Base-by-base conservation (phyloP, 2,329 filamentous ascomycete genomes). In the Exophiala sideris region DNA sequence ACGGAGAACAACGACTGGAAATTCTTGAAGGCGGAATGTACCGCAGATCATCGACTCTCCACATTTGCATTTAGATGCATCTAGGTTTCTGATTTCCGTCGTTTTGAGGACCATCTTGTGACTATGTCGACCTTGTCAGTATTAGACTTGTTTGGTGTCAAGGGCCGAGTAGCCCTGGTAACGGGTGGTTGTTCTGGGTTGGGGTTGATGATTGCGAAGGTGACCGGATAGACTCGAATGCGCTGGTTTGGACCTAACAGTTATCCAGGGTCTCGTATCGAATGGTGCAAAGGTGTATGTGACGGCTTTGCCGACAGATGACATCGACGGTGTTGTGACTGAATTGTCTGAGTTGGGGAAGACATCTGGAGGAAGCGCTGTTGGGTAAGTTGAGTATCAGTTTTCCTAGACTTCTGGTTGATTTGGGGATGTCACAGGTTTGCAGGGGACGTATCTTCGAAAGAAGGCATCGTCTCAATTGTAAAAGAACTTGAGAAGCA, bases 261-360 rank as follows among this genome's bases (percentile, higher is more conserved):
- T 29, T 24, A 14, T 21, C 11, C 33, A 76, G 75, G 73, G 72
- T 1, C 67, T 75, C 7, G 74, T 77, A 3, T 47, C 62, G 8
- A 76, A 76, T 48, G 76, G 76, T 1, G 78, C 77, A 12, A 77
- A 71, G 48, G 73, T 77, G 1, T 77, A 77, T 56, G 56, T 76
- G 5, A 68, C 72, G 39, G 71, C 71, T 7, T 61, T 78, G 24
- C 66, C 70, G n/a, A 68, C 59, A 11, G 74, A 77, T 42, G 68
- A 72, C 5, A 74, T 77, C 16, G 56, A 67, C 5, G 65, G 71
- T 36, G 70, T 62, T 14, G 70, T 75, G 4, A 45, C 54, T 1
- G 70, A 74, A 35, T 65, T 78, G 20, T 75, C 73, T 34, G 61
- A 66, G 3, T 55, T 76, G 0, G 74, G 73, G 2, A 60, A 62